phyloP scores from a whole-genome alignment of 148 eudicot genomes.

The Persicaria tinctoria region DNA sequence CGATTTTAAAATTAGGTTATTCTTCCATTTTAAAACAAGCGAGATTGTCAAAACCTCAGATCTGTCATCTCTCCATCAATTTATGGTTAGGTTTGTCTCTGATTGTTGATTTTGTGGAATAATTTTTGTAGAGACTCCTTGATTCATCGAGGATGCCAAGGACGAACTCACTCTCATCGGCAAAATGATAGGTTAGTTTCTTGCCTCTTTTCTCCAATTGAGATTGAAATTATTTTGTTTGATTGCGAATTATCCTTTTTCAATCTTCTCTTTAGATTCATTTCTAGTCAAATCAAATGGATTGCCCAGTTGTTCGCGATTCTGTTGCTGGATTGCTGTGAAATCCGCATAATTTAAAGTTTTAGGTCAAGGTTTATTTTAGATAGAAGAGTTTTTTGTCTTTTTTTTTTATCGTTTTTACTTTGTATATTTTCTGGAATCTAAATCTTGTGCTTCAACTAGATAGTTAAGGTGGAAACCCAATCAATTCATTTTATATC shows the following conservation, averaged over 20 bases:
- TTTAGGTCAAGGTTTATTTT: not conserved
- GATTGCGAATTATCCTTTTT: not conserved
- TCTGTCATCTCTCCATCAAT: too few species aligned
- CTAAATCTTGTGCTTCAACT: too few species aligned
- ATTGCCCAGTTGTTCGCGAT: not conserved
- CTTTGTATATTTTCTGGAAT: too few species aligned
- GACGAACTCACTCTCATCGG: conserved; percentile 77
- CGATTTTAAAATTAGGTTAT: too few species aligned
- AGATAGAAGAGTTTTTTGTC: not conserved
- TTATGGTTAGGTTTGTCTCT: too few species aligned
- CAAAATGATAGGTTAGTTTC: conserved; percentile 56
- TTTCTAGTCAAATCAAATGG: not conserved
- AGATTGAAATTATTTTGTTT: not conserved
- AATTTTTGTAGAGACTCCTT: too few species aligned
- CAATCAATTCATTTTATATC: too few species aligned
- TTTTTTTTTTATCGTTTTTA: too few species aligned
- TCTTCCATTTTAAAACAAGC: too few species aligned
- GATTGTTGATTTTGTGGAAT: too few species aligned
- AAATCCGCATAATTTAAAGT: not conserved
- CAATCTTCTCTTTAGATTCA: conserved; percentile 2
- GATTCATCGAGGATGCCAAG: conserved; percentile 63
- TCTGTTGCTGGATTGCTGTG: not conserved
- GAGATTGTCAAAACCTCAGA: too few species aligned
- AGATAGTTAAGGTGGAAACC: too few species aligned
- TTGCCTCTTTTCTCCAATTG: not conserved